Base-by-base conservation (phyloP, 2,329 filamentous ascomycete species). In the Fusarium torulosum region DNA sequence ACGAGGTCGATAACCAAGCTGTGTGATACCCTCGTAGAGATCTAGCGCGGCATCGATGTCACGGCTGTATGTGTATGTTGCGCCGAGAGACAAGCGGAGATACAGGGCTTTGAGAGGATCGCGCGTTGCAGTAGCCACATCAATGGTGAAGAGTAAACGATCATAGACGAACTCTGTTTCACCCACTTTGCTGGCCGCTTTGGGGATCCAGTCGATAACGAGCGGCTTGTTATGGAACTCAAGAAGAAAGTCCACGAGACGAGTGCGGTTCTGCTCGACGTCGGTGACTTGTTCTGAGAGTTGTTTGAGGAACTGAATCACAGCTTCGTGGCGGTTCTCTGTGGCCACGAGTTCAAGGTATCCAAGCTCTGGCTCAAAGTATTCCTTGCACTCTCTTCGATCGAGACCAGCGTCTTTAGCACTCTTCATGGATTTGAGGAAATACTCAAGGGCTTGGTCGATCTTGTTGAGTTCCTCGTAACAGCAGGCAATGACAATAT, bases 201-300 rank as follows among this genome's bases (percentile, higher is more conserved):
- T 78, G 14, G 80, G 80, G 7, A 81, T 76, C 78, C 79, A 81
- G 52, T 82, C 79, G 27, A 79, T 69, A 2, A 79, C 74, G 6
- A 76, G 65, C 10, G 63, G 72, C 21, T 73, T 77, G 53, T 74
- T 79, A 49, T 74, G 73, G 21, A 79, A 76, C 17, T 75, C 74
- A 0, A 82, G 64, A 8, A 82, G 53, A 33, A 82, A 76, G 37
- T 79, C 74, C 0, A 78, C 75, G 7, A 82, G 65, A 7, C 76
- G 74, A 13, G 66, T 76, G 6, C 72, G 53, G 1, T 71, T 75
- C 20, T 70, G 69, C 6, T 68, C 67, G 4, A 54, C 57, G 3
- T 74, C 69, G 5, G 69, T 73, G 23, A 67, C 58, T 8, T 76
- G 66, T 7, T 62, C 54, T 10, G 77, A 74, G 55, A 81, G 69